Conservation (phyloP, 768 basidiomycete species). For the Postia placenta region DNA sequence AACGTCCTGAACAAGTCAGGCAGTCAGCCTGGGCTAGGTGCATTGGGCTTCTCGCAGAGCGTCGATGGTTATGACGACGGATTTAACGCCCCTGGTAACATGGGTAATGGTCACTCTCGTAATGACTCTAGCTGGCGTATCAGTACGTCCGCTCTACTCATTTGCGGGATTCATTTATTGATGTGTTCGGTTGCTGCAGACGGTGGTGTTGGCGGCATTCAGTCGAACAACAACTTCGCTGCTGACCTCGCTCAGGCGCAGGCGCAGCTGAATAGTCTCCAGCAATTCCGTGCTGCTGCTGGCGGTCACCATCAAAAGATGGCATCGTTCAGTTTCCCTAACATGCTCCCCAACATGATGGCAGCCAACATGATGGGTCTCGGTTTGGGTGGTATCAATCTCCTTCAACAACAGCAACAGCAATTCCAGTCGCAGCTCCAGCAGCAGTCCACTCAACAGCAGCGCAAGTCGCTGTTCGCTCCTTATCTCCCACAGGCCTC, state of each 20-base stretch:
- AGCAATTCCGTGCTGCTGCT: constrained; percentile 93
- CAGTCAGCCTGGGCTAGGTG: constrained; percentile 40
- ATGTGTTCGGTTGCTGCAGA: no score
- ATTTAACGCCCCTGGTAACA: constrained; percentile 51
- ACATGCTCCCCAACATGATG: constrained; percentile 97
- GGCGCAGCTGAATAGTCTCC: constrained; percentile 91
- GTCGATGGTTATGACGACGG: constrained; percentile 80
- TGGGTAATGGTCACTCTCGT: constrained; percentile 66
- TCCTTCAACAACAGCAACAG: constrained; percentile 90
- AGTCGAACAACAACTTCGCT: constrained; percentile 54
- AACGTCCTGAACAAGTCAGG: constrained; percentile 80
- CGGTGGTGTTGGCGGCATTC: constrained; percentile 64
- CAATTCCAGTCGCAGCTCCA: constrained; percentile 95
- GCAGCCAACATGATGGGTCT: constrained; percentile 95
- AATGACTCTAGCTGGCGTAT: constrained; percentile 87
- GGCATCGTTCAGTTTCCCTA: constrained; percentile 96
- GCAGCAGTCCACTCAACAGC: constrained; percentile 86
- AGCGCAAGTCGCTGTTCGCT: constrained; percentile 97
- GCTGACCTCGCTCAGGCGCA: constrained; percentile 95
- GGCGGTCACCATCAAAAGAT: constrained; percentile 95
- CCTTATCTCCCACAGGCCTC: constrained; percentile 98
- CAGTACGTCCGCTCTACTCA: constrained; percentile 44
- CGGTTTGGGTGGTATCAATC: constrained; percentile 72
- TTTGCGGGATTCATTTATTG: background rate
- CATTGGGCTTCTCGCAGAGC: constrained; percentile 42